Conservation (phyloP, 2,329 filamentous ascomycete species). For the Aspergillus ibericus region DNA sequence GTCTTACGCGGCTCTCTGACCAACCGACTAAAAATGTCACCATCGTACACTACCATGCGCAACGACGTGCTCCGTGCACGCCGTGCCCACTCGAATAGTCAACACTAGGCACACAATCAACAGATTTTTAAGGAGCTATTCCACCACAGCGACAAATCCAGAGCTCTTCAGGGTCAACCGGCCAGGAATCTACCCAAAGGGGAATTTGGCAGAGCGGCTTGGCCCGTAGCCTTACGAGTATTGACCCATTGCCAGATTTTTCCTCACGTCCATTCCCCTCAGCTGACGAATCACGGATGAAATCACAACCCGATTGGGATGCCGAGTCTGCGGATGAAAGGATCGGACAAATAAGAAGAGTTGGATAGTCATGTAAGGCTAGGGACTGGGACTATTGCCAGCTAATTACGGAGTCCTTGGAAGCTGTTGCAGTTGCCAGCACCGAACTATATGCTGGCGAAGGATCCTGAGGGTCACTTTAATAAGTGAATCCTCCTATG, state of each 20-base stretch:
- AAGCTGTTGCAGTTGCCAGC: not conserved
- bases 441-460: not conserved
- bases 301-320: not conserved
- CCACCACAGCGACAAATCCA: not conserved
- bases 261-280: not conserved
- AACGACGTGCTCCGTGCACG: slow-evolving; percentile 12
- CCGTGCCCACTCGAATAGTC: slow-evolving; percentile 1
- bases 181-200: not conserved
- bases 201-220: slow-evolving; percentile 5
- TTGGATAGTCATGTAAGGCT: not conserved
- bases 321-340: not conserved
- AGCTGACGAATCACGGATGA: slow-evolving; percentile 4
- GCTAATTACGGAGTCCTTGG: not conserved
- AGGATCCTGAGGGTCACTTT: not conserved
- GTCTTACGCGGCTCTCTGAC: slow-evolving; percentile 27
- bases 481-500: not conserved
- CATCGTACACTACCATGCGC: slow-evolving; percentile 14
- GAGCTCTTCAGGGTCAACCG: not conserved
- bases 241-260: not conserved
- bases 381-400: not conserved
- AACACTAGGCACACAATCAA: slow-evolving; percentile 1
- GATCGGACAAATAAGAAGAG: slow-evolving; percentile 2
- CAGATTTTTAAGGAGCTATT: slow-evolving; percentile 1
- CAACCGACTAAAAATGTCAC: slow-evolving; percentile 21
- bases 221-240: slow-evolving; percentile 9